These are phyloP conservation scores for Fraxinus anomala DNA, from an alignment of 257 asterid species.

Conservation along the genomic window DNA sequence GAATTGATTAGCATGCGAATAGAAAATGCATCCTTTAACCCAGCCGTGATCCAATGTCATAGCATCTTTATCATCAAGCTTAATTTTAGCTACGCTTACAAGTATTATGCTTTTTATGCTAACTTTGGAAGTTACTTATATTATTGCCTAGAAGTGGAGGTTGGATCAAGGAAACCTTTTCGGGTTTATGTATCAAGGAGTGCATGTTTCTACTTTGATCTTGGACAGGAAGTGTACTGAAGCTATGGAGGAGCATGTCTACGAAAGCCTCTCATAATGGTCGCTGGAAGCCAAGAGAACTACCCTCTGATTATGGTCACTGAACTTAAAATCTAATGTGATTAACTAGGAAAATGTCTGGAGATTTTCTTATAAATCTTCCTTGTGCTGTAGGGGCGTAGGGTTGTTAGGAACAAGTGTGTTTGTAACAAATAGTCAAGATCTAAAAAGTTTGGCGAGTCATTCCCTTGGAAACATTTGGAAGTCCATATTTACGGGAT, in stretches of 20 bases:
- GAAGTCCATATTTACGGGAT: background rate
- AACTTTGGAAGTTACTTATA: background rate
- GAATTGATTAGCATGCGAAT: background rate
- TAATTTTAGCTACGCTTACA: background rate
- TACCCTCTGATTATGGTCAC: background rate
- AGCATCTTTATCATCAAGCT: background rate
- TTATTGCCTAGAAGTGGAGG: background rate
- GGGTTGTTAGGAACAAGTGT: background rate
- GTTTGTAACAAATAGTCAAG: too few species aligned
- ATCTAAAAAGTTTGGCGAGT: background rate
- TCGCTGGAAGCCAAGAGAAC: background rate
- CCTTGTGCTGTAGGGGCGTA: background rate
- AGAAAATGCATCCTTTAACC: background rate
- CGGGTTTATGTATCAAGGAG: background rate
- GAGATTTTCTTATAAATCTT: background rate
- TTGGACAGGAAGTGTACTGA: background rate
- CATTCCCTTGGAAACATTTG: background rate
- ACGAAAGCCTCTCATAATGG: background rate
- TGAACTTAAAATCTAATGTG: background rate
- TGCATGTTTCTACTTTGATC: background rate
- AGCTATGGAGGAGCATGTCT: background rate
- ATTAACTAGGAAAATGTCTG: background rate
- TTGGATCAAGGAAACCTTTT: background rate
- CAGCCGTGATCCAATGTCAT: background rate
- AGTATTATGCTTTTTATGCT: background rate